Percentiles rank a stretch among this genome's conserved stretches.
Evolutionary conservation across 306 rosid species (phyloP).

Genomic region (Notholithocarpus densiflorus): DNA sequence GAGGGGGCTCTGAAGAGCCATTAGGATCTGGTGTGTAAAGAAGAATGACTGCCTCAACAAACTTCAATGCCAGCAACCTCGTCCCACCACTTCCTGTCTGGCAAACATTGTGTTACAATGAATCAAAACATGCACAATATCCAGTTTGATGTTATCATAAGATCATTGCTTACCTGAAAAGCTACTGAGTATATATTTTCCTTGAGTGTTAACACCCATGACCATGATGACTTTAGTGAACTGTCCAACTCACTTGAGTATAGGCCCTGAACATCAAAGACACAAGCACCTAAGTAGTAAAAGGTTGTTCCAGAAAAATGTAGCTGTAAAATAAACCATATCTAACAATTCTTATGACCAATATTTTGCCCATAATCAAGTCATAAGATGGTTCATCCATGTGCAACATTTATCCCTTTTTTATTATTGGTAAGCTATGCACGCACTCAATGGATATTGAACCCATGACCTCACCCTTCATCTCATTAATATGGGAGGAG

Average conservation of each 20-base stretch:
- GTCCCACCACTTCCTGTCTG: conserved; percentile 66
- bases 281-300: conserved; percentile 14
- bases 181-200: conserved; percentile 74
- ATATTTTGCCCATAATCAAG: too few species aligned
- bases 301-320: background rate
- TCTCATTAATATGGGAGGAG: too few species aligned
- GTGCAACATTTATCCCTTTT: too few species aligned
- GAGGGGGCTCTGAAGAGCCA: conserved; percentile 73
- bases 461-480: too few species aligned
- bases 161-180: conserved; percentile 55
- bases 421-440: too few species aligned
- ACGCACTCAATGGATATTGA: too few species aligned
- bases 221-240: conserved; percentile 78
- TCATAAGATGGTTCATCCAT: too few species aligned
- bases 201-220: conserved; percentile 78
- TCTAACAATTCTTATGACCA: background rate
- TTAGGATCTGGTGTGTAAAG: conserved; percentile 87
- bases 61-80: conserved; percentile 81
- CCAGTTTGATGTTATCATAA: conserved; percentile 6
- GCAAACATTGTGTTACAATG: conserved; percentile 19
- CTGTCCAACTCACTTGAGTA: conserved; percentile 75
- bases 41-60: conserved; percentile 70
- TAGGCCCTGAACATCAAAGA: conserved; percentile 56
- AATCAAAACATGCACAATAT: conserved; percentile 30
- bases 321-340: background rate